Evolutionary conservation across 2,329 filamentous ascomycete species (phyloP).

Genomic region (Penicillium sp.): DNA sequence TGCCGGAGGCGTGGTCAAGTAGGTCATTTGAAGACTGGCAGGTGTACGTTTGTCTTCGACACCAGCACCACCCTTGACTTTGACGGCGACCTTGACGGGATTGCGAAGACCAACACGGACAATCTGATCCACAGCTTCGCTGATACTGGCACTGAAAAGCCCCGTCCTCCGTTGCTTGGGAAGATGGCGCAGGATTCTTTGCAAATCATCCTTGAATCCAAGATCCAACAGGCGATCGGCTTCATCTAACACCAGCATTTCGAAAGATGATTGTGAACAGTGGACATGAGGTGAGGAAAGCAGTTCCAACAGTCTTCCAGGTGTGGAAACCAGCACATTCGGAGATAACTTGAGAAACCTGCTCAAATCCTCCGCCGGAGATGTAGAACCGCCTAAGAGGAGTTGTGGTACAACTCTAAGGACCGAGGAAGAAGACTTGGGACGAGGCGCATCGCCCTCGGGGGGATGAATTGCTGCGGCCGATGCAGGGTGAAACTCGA

Average conservation of each 20-base stretch:
- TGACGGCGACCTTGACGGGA: conserved; percentile 91
- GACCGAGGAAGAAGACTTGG: conserved; percentile 51
- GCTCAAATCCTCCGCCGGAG: conserved; percentile 81
- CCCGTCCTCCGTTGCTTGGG: conserved; percentile 94
- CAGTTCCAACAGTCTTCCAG: conserved; percentile 85
- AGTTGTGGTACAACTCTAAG: conserved; percentile 78
- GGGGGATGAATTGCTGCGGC: conserved; percentile 53
- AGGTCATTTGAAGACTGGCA: conserved; percentile 86
- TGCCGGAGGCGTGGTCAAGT: conserved; percentile 72
- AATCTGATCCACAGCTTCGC: conserved; percentile 89
- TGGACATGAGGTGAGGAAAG: conserved; percentile 85
- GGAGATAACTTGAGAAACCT: conserved; percentile 81
- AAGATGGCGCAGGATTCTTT: conserved; percentile 78
- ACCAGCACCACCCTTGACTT: conserved; percentile 77
- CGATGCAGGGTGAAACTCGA: conserved; percentile 82
- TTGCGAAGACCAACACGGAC: conserved; percentile 90
- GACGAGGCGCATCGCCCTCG: conserved; percentile 45
- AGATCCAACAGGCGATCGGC: conserved; percentile 90
- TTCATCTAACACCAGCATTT: conserved; percentile 90
- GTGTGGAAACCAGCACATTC: conserved; percentile 88
- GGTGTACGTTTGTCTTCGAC: conserved; percentile 85
- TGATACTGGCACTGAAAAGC: conserved; percentile 93
- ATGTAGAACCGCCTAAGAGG: conserved; percentile 81
- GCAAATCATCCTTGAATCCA: conserved; percentile 89
- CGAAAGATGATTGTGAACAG: conserved; percentile 85